These are phyloP conservation scores for Aspergillus awamori DNA, from an alignment of 2,329 filamentous ascomycete genomes.

Conservation along the genomic window DNA sequence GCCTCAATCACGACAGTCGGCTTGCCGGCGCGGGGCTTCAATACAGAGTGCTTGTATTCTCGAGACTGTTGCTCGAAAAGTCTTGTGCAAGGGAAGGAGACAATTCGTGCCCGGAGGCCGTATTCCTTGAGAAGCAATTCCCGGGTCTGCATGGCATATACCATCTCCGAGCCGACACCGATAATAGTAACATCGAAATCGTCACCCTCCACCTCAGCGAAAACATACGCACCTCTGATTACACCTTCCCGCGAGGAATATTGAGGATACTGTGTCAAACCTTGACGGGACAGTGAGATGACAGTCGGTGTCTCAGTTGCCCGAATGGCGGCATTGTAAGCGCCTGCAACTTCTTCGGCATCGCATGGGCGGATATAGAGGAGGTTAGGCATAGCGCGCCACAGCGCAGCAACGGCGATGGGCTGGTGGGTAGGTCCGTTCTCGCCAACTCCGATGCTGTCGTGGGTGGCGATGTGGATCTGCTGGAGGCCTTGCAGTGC, in stretches of 20 bases:
- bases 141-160: conserved; percentile 48
- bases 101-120: conserved; percentile 49
- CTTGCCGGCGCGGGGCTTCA: conserved; percentile 42
- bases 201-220: conserved; percentile 33
- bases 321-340: conserved; percentile 45
- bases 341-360: conserved; percentile 56
- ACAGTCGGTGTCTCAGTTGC: conserved; percentile 46
- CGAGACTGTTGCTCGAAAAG: conserved; percentile 53
- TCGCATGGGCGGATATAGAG: conserved; percentile 64
- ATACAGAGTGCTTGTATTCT: conserved; percentile 49
- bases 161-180: conserved; percentile 55
- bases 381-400: conserved; percentile 65
- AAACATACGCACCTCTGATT: conserved; percentile 46
- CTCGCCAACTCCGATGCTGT: conserved; percentile 62
- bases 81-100: conserved; percentile 55
- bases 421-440: conserved; percentile 67
- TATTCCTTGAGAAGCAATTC: conserved; percentile 39
- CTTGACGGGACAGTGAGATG: conserved; percentile 49
- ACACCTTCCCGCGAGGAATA: conserved; percentile 43
- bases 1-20: conserved; percentile 55
- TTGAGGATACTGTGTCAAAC: conserved; percentile 40
- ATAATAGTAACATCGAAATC: conserved; percentile 51
- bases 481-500: conserved; percentile 58
- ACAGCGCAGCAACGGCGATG: conserved; percentile 59
- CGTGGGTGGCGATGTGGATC: conserved; percentile 65